Conservation (phyloP, 164 flowering plant genomes). For the Cinnamomum chago region DNA sequence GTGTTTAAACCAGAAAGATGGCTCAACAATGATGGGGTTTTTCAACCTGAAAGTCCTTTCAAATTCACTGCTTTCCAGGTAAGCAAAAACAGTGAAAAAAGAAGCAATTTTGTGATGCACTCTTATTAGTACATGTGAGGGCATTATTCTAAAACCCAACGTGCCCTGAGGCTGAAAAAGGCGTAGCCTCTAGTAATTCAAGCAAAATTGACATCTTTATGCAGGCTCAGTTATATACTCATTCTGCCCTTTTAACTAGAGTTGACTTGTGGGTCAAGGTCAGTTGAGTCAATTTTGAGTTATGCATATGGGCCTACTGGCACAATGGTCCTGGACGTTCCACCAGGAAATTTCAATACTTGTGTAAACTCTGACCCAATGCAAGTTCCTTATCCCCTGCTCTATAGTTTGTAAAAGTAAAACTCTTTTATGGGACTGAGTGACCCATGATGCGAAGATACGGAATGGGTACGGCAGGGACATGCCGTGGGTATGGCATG, state of each 20-base stretch:
- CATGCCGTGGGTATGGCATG: no score
- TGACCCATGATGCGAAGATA: no score
- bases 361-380: no score
- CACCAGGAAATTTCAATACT: no score
- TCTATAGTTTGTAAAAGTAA: no score
- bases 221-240: background rate
- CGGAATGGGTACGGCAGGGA: no score
- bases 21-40: constrained; percentile 48
- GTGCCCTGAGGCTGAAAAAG: background rate
- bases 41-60: constrained; percentile 60
- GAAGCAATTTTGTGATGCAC: background rate
- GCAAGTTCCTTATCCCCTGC: no score
- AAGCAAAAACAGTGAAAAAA: background rate
- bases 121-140: background rate
- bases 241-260: background rate
- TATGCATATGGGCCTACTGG: no score
- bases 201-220: background rate
- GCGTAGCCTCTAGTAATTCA: background rate
- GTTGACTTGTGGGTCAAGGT: background rate
- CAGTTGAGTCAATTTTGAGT: no score
- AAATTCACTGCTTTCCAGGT: constrained; percentile 73
- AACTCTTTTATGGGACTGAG: no score
- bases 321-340: no score
- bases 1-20: constrained; percentile 67
- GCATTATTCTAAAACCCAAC: background rate